phyloP scores from a whole-genome alignment of 1,139 yeast genomes.

The Spathaspora sp. region DNA sequence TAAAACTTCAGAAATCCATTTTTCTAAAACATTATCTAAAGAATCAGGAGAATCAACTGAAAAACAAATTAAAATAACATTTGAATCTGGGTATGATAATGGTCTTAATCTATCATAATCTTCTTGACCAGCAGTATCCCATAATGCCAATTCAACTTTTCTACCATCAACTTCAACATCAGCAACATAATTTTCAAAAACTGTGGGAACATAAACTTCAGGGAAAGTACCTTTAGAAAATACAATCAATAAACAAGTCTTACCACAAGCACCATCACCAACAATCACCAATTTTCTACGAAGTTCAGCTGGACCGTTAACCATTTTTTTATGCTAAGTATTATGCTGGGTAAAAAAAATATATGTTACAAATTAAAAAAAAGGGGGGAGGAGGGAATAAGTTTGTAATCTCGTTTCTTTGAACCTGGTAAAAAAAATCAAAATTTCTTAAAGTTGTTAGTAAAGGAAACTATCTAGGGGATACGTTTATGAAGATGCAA shows the following conservation, averaged over 20 bases:
- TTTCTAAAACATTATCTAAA: constrained; percentile 87
- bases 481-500: not conserved
- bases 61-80: constrained; percentile 89
- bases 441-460: not conserved
- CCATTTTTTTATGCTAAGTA: constrained; percentile 31
- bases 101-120: constrained; percentile 96
- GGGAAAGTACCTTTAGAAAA: constrained; percentile 96
- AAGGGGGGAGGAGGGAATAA: too few relatives aligned
- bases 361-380: not conserved
- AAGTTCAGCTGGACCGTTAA: constrained; percentile 60
- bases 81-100: constrained; percentile 88
- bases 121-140: constrained; percentile 99
- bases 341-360: constrained; percentile 4
- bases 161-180: constrained; percentile 94
- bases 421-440: not conserved
- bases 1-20: constrained; percentile 92
- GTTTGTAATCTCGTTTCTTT: not conserved
- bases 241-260: constrained; percentile 78
- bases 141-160: constrained; percentile 88
- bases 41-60: constrained; percentile 92
- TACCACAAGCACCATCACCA: constrained; percentile 89
- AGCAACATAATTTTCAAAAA: constrained; percentile 91
- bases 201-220: constrained; percentile 93
- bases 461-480: not conserved
- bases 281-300: constrained; percentile 82